Conservation (phyloP, 352 stramenopile species). For the Pythium brassicae region DNA sequence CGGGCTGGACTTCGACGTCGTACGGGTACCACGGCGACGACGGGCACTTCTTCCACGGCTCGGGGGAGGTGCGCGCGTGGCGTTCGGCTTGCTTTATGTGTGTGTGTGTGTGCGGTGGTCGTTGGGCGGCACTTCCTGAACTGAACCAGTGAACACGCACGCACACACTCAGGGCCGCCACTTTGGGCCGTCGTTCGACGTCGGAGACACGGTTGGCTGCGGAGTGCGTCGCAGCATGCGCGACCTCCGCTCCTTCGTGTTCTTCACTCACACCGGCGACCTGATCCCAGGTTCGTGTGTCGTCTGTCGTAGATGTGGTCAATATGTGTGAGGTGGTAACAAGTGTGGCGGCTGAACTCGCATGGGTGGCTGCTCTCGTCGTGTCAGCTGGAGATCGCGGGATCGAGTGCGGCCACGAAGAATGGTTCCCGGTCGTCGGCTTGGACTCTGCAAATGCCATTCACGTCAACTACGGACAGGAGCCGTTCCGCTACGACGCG, state of each 20-base stretch:
- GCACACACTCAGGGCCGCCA: constrained; percentile 56
- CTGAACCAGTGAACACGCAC: too few species aligned
- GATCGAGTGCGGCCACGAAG: constrained; percentile 36
- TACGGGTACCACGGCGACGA: constrained; percentile 82
- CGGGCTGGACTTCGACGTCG: constrained; percentile 59
- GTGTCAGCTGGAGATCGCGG: constrained; percentile 21
- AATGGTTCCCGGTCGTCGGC: constrained; percentile 77
- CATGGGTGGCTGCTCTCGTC: constrained; percentile 7
- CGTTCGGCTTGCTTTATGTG: constrained; percentile 21
- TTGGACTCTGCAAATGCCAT: constrained; percentile 77
- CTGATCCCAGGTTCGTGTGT: constrained; percentile 34
- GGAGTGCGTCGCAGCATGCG: constrained; percentile 44
- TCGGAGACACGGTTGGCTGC: constrained; percentile 70
- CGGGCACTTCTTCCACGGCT: constrained; percentile 56
- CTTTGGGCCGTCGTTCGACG: constrained; percentile 59
- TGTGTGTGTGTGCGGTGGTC: constrained; percentile 8
- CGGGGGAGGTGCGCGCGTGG: constrained; percentile 29
- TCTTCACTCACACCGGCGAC: constrained; percentile 72
- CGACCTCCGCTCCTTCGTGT: constrained; percentile 38
- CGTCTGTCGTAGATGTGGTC: too few species aligned
- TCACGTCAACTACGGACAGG: constrained; percentile 80
- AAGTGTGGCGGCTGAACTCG: too few species aligned
- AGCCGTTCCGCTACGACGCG: constrained; percentile 49
- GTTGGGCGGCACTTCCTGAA: constrained; percentile 3
- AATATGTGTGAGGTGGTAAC: too few species aligned